Base-by-base conservation (phyloP, 345 rosid genomes). In the Melaleuca quinquenervia region DNA sequence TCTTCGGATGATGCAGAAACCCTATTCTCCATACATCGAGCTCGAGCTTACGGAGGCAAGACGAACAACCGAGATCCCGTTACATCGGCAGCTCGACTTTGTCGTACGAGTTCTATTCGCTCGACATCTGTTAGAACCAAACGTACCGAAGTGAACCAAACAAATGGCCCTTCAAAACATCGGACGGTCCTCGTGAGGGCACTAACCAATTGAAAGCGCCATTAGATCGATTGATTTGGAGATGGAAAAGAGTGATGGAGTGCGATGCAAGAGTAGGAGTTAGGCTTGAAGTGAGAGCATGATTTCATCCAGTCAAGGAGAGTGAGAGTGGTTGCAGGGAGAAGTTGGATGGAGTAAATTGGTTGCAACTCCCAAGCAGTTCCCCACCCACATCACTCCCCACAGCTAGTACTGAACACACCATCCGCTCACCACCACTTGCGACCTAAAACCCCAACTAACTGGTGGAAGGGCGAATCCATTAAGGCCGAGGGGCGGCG, bases 301-400 rank as follows among this genome's bases (percentile, higher is more conserved):
- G 56, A 45, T n/a, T n/a, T 11, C 29, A 48, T 50, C 18, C 26
- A 48, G 83, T 64, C 76, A 64, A 64, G 32, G 41, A 11, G 76
- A 18, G n/a, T 7, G 76, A 64, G 76, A 64, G 76, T 64, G 76
- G 78, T 64, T 64, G 78, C 78, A 8, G 32, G 78, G 32, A 45
- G 44, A 13, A 49, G 83, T 80, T 80, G 52, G 84, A 53, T 82
- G 27, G 84, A 82, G 60, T 82, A 83, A 84, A 84, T 89, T 89
- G 87, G 89, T 88, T 90, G 75, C 91, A 89, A 83, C 92, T 84
- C 85, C 85, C 84, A 82, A 80, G 83, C 89, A 87, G 86, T 84
- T 86, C 89, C 55, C 89, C 62, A 90, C 85, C 76, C 89, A 91
- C 24, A 64, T 16, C 78, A 64, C 78, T 84, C 89, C 52, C 90